A percentile compares a stretch with the other conserved stretches of the same genome.
phyloP scores from a whole-genome alignment of 1,284 basidiomycete genomes.

The Mycosarcoma maydis region DNA sequence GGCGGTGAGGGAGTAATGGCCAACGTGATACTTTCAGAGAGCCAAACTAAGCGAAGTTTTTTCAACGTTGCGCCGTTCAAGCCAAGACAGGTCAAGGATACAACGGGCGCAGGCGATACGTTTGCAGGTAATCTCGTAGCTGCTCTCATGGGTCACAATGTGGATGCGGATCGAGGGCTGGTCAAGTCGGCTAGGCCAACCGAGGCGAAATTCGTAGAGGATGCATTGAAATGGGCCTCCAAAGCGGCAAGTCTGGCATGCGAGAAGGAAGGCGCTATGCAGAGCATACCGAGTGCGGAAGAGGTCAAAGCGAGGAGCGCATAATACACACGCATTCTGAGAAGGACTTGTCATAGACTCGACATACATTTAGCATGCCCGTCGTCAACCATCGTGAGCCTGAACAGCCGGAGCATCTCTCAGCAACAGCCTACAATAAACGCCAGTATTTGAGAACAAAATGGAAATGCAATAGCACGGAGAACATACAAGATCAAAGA shows the following conservation, averaged over 20 bases:
- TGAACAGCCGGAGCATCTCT: too few species aligned
- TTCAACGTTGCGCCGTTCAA: constrained; percentile 47
- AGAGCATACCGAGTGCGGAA: constrained; percentile 55
- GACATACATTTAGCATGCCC: too few species aligned
- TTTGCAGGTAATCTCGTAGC: constrained; percentile 63
- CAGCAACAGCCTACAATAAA: too few species aligned
- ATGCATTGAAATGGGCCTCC: constrained; percentile 44
- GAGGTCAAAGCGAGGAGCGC: constrained; percentile 43
- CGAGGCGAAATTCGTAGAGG: constrained; percentile 13
- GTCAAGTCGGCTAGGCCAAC: constrained; percentile 12
- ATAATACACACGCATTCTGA: too few species aligned
- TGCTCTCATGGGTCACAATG: constrained; percentile 50
- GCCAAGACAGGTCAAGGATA: constrained; percentile 57
- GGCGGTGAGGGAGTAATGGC: constrained; percentile 58
- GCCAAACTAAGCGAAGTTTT: constrained; percentile 17
- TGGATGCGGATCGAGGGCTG: constrained; percentile 13
- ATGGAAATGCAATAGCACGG: not conserved
- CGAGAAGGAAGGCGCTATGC: constrained; percentile 63
- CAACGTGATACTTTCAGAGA: constrained; percentile 27
- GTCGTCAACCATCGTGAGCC: too few species aligned
- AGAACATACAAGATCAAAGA: not conserved
- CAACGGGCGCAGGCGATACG: constrained; percentile 66
- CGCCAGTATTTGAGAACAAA: not conserved
- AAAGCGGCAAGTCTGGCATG: constrained; percentile 62
- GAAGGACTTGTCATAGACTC: too few species aligned